Base-by-base conservation (phyloP, 768 basidiomycete species). In the Goffeauzyma gilvescens region DNA sequence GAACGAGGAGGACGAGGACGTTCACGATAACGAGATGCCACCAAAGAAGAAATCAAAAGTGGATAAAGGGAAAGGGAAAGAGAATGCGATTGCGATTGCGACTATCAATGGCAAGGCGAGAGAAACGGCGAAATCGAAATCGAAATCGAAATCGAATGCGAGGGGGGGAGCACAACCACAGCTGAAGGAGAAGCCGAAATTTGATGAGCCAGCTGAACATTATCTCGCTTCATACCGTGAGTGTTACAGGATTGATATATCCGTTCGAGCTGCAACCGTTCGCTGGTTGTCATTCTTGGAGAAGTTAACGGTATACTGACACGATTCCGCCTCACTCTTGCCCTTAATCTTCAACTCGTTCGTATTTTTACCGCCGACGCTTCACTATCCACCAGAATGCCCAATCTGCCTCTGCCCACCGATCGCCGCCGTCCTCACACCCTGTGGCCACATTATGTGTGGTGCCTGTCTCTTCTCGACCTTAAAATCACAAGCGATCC, bases 401-500 rank as follows among this genome's bases (percentile, higher is more conserved):
- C 47, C 47, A 5, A 49, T 49, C 27, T 49, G 47, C 28, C 35
- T 49, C 14, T 31, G 32, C 20, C 47, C 47, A 21, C 47, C 47
- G 4, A 32, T 40, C 3, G 38, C 38, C 30, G 47, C 47, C 26
- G 47, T 49, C 4, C 26, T 49, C 15, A 49, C 47, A 17, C 47
- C 47, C 1, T 49, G 47, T 27, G 47, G 47, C 9, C 47, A 49
- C 28, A 43, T 49, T 36, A 38, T 42, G 26, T 49, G 47, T 38
- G 47, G 42, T 8, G 42, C 42, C 28, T 49, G 47, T 21, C 47
- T 49, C 3, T 44, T 49, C 32, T 43, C 42, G 14, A 44, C 42
- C 10, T 42, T 49, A 23, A 49, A 49, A 35, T 38, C 47, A 12
- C 47, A 49, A 39, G 47, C 47, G 1, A 44, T 49, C 18, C 14